Percentiles rank a stretch among this genome's conserved stretches.
phyloP scores from a whole-genome alignment of 371 early-diverging fungal genomes.

The Entomophthora muscae region DNA sequence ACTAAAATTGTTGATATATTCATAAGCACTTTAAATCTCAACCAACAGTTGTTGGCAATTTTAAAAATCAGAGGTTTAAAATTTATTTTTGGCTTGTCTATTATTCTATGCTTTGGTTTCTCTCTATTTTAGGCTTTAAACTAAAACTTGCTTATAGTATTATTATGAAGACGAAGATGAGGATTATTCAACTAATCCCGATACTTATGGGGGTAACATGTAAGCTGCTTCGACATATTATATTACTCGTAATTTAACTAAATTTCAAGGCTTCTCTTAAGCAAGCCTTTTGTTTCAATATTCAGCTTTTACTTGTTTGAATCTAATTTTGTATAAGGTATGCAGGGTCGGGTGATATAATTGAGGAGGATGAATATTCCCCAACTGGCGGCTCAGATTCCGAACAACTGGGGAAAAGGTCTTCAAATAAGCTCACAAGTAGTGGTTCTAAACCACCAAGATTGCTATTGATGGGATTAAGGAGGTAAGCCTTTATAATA shows the following conservation, averaged over 20 bases:
- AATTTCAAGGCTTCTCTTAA: no score
- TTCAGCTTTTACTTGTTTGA: no score
- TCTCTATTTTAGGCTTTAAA: background rate
- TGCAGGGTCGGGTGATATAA: background rate
- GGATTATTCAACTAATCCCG: background rate
- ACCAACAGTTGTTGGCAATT: no score
- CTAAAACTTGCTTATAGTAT: background rate
- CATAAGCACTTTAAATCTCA: no score
- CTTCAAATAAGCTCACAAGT: background rate
- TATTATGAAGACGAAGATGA: conserved; percentile 7
- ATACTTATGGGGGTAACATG: background rate
- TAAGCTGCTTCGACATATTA: background rate
- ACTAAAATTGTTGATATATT: no score
- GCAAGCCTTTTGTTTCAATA: no score
- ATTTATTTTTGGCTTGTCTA: background rate
- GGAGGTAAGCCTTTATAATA: no score
- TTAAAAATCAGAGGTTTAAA: background rate
- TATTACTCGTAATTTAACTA: no score
- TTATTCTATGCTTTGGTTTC: background rate
- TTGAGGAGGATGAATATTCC: background rate
- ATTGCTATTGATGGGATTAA: conserved; percentile 7
- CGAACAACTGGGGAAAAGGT: background rate
- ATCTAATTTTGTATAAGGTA: background rate
- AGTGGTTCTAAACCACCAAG: conserved; percentile 5
- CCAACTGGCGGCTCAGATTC: background rate